Evolutionary conservation across 306 rosid species (phyloP).

Genomic region (Carpinus viminea): DNA sequence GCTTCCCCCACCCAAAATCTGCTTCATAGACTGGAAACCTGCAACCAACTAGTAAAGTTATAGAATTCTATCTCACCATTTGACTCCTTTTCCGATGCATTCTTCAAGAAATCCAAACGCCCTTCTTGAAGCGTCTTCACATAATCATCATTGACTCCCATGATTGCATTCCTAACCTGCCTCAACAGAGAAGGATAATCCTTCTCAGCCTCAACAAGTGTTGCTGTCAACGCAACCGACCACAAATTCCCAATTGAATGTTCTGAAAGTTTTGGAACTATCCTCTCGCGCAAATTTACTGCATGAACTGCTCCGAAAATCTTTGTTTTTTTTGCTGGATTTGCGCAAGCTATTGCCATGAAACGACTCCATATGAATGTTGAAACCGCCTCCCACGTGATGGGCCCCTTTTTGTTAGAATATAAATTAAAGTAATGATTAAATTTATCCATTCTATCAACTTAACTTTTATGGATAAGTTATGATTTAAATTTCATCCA

Average conservation of each 20-base stretch:
- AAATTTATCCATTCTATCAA: too few species aligned
- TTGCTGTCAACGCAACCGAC: neutral
- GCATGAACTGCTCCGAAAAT: constrained; percentile 12
- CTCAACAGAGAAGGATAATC: too few species aligned
- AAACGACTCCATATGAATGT: constrained; percentile 23
- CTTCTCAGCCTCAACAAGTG: too few species aligned
- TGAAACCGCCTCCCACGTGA: constrained; percentile 9
- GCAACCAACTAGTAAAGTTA: constrained; percentile 8
- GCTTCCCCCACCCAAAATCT: constrained; percentile 7
- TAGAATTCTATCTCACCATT: neutral
- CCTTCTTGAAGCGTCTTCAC: neutral
- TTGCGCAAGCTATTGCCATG: neutral
- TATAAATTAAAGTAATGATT: too few species aligned
- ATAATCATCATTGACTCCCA: neutral
- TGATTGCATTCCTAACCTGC: constrained; percentile 2
- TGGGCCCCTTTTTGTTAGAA: neutral
- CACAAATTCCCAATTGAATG: constrained; percentile 13
- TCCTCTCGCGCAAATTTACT: constrained; percentile 18
- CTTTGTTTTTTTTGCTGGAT: neutral
- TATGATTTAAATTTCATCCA: too few species aligned
- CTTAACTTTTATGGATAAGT: too few species aligned
- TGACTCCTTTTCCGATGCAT: neutral
- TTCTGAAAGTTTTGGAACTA: constrained; percentile 7
- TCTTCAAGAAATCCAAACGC: neutral
- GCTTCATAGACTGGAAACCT: constrained; percentile 2